Conservation (phyloP, 805 yeast species). For the Starmera dryadoides region DNA sequence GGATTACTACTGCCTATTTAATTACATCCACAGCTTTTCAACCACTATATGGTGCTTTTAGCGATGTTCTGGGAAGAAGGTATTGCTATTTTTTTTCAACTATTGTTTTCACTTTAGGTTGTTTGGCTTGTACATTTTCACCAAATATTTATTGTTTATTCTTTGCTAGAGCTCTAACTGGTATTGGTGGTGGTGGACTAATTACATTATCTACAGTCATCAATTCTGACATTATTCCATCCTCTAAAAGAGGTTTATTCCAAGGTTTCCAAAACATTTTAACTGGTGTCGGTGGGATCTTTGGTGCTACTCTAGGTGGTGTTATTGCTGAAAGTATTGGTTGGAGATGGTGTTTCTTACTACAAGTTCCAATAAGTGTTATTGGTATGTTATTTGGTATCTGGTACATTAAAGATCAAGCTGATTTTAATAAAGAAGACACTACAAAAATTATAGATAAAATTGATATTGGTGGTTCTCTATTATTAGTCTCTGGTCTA, state of each 20-base stretch:
- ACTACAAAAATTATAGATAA: slow-evolving; percentile 10
- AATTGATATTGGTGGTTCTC: slow-evolving; percentile 29
- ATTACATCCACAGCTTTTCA: slow-evolving; percentile 34
- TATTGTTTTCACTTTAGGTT: slow-evolving; percentile 25
- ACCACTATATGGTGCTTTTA: slow-evolving; percentile 33
- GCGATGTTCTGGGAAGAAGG: slow-evolving; percentile 31
- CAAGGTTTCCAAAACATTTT: slow-evolving; percentile 33
- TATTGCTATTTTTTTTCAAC: slow-evolving; percentile 28
- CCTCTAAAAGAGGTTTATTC: slow-evolving; percentile 29
- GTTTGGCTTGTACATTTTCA: slow-evolving; percentile 29
- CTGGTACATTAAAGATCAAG: slow-evolving; percentile 23
- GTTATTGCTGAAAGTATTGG: slow-evolving; percentile 26
- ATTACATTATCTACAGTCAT: slow-evolving; percentile 30
- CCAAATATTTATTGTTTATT: slow-evolving; percentile 22
- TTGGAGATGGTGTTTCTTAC: slow-evolving; percentile 33
- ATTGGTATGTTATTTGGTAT: slow-evolving; percentile 22
- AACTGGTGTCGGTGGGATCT: slow-evolving; percentile 28
- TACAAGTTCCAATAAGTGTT: slow-evolving; percentile 27
- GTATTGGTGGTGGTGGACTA: slow-evolving; percentile 36
- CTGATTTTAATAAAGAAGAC: slow-evolving; percentile 10
- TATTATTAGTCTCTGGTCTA: slow-evolving; percentile 25
- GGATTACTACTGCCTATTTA: slow-evolving; percentile 36
- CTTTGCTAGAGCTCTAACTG: slow-evolving; percentile 29
- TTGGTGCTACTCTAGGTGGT: slow-evolving; percentile 34
- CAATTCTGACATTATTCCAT: slow-evolving; percentile 30